Percentiles rank a stretch among this genome's conserved stretches.
These are phyloP conservation scores for Pogostemon cablin DNA, from an alignment of 257 asterid genomes.

Conservation along the genomic window DNA sequence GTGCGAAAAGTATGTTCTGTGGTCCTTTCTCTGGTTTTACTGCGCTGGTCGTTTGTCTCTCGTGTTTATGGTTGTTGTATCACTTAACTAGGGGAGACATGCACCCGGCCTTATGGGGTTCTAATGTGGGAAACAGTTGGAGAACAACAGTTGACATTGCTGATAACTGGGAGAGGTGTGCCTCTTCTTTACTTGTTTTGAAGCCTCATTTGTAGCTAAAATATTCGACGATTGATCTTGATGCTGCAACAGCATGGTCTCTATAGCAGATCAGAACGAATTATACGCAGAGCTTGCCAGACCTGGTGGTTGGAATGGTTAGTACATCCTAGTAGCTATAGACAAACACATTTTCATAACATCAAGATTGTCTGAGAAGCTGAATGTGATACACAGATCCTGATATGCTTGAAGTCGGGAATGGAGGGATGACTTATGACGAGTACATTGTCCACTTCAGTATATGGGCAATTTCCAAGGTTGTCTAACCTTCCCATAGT, in stretches of 20 bases:
- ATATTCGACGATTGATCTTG: neutral
- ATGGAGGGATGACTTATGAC: constrained; percentile 90
- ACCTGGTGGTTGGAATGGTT: constrained; percentile 99
- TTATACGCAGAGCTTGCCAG: constrained; percentile 77
- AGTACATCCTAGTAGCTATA: constrained; percentile 31
- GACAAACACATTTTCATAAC: neutral
- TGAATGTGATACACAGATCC: constrained; percentile 55
- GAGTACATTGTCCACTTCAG: constrained; percentile 87
- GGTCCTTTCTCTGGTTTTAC: neutral
- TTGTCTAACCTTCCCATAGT: constrained; percentile 20
- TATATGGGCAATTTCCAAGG: constrained; percentile 92
- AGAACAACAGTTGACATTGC: constrained; percentile 83
- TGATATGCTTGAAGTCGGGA: constrained; percentile 98
- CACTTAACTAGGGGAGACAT: constrained; percentile 74
- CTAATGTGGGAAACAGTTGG: constrained; percentile 84
- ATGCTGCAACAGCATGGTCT: constrained; percentile 64
- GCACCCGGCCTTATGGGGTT: constrained; percentile 94
- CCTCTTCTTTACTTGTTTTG: constrained; percentile 2
- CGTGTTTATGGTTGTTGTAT: neutral
- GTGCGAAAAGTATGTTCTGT: constrained; percentile 73
- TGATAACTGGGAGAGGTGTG: constrained; percentile 83
- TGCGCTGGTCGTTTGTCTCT: neutral
- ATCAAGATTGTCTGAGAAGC: too few species aligned
- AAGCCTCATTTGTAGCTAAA: neutral
- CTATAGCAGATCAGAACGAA: constrained; percentile 91